A percentile compares a stretch with the other conserved stretches of the same genome.
Evolutionary conservation across 73 alveolate genomes (phyloP).

Genomic region (Tetrahymena thermophila): DNA sequence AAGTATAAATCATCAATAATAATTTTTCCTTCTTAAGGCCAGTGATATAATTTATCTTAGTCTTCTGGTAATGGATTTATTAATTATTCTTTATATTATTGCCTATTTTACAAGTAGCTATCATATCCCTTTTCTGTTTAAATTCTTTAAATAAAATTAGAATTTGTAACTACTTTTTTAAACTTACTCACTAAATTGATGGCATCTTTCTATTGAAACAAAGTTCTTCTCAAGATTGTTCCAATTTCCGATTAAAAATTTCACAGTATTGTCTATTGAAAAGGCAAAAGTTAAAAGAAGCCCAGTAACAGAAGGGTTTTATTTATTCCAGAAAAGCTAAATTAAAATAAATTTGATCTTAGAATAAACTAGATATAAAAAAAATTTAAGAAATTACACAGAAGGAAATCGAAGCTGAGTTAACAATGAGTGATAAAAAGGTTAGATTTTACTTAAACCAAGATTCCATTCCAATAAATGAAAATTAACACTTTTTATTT

Average conservation of each 20-base stretch:
- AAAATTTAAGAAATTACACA: not conserved
- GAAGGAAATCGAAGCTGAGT: not conserved
- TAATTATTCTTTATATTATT: not conserved
- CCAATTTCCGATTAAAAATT: not conserved
- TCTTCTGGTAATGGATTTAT: not conserved
- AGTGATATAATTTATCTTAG: conserved; percentile 22
- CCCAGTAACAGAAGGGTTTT: not conserved
- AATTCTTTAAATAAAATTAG: not conserved
- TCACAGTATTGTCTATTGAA: not conserved
- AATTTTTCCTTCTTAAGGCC: conserved; percentile 65
- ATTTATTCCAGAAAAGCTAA: not conserved
- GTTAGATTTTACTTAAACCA: not conserved
- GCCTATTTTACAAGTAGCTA: not conserved
- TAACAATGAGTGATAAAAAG: not conserved
- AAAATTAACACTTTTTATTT: conserved; percentile 1
- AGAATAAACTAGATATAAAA: not conserved
- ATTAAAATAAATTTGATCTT: not conserved
- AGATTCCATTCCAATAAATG: not conserved
- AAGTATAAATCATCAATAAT: conserved; percentile 57
- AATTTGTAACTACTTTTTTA: not conserved
- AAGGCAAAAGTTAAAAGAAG: not conserved
- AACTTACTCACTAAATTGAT: not conserved
- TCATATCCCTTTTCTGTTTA: not conserved
- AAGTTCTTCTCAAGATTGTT: not conserved
- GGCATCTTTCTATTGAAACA: conserved; percentile 1